Base-by-base conservation (phyloP, 225 moss, liverwort and hornwort genomes). In the Marchantia polymorpha region DNA sequence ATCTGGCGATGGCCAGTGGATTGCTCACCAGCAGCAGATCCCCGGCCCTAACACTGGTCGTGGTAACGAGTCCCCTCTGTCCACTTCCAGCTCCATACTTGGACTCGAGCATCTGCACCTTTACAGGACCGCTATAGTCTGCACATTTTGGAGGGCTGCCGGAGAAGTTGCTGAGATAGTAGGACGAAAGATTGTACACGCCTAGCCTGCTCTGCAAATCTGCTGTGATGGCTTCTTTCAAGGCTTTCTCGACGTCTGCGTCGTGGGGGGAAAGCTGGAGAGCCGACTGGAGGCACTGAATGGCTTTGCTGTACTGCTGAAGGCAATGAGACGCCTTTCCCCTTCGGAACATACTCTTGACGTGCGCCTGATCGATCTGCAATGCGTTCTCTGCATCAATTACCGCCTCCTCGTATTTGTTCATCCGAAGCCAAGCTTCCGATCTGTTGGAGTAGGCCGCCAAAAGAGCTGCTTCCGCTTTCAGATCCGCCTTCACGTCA, bases 1-100 rank as follows among this genome's bases (percentile, higher is more conserved):
- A 71, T 79, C 85, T 83, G 29, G 85, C 78, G 58, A 85, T 87
- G 0, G 85, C 86, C 0, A 93, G 77, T 30, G 84, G 85, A 63
- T 91, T 90, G 75, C 81, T 84, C 19, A 84, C 85, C 4, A 90
- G 68, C 23, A 91, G 85, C 0, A 91, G 49, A 63, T 91, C 78
- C 3, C 84, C 78, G 29, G 79, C 84, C 73, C 69, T 83, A 9
- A 88, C 84, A 67, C 85, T 79, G 22, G 72, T 77, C 47, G 73
- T 84, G 17, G 90, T 72, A 26, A 91, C 81, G 60, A 93, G 70
- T 27, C 88, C 83, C 49, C 82, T 64, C 51, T 83, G 76, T 1
- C 90, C 84, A 16, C 71, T 73, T 19, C 84, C 81, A 15, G 72
- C 66, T 69, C 88, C 83, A 46, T 83, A 83, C 69, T 83, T 69